phyloP scores from a whole-genome alignment of 2,329 filamentous ascomycete species.

The Ophiostoma piceae region DNA sequence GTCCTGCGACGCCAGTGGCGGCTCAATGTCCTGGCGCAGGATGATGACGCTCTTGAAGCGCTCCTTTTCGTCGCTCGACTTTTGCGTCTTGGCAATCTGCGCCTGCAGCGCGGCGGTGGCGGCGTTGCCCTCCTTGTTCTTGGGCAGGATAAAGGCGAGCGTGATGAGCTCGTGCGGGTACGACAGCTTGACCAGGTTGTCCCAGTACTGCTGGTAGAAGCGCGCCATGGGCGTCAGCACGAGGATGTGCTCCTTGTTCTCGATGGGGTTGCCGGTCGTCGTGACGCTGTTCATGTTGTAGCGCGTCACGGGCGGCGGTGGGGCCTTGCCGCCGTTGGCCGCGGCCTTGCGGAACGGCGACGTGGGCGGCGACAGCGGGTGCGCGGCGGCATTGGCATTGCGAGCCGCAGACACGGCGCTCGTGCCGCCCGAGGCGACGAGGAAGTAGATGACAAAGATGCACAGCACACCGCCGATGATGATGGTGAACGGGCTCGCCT shows the following conservation, averaged over 20 bases:
- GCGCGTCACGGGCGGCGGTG: conserved; percentile 72
- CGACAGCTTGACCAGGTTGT: conserved; percentile 74
- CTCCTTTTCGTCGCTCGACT: conserved; percentile 64
- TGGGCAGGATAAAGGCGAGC: conserved; percentile 91
- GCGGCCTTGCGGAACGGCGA: conserved; percentile 63
- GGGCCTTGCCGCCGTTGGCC: conserved; percentile 49
- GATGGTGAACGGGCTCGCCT: conserved; percentile 71
- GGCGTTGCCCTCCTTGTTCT: conserved; percentile 83
- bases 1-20: conserved; percentile 70
- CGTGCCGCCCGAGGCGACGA: conserved; percentile 44
- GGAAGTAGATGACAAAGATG: conserved; percentile 64
- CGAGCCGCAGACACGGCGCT: conserved; percentile 34
- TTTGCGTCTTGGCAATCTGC: conserved; percentile 79
- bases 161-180: conserved; percentile 96
- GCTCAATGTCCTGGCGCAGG: conserved; percentile 88
- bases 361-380: conserved; percentile 67
- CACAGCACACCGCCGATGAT: conserved; percentile 65
- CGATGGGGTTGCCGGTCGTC: conserved; percentile 67
- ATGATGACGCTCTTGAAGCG: conserved; percentile 93
- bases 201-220: conserved; percentile 95
- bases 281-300: conserved; percentile 96
- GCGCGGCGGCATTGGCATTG: conserved; percentile 52
- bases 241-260: conserved; percentile 78
- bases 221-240: conserved; percentile 88
- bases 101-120: conserved; percentile 79